Conservation (phyloP, 768 basidiomycete species). For the Xanthoconium stramineum region DNA sequence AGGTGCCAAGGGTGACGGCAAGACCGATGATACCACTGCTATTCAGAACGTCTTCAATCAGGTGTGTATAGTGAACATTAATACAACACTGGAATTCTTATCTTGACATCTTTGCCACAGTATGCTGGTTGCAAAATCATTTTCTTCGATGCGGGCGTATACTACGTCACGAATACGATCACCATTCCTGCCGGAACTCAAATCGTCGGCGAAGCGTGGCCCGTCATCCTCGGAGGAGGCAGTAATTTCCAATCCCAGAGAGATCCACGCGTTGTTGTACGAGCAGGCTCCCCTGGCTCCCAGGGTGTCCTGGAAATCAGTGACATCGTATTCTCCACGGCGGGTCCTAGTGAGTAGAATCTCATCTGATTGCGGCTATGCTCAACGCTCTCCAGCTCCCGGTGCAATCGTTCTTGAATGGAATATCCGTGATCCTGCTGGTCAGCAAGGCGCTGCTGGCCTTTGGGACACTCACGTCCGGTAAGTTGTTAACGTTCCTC, state of each 20-base stretch:
- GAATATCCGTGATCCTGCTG: slow-evolving; percentile 56
- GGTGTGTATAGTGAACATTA: slow-evolving; percentile 31
- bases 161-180: slow-evolving; percentile 45
- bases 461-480: slow-evolving; percentile 49
- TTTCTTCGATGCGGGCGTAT: slow-evolving; percentile 69
- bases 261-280: slow-evolving; percentile 40
- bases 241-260: slow-evolving; percentile 37
- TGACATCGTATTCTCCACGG: slow-evolving; percentile 59
- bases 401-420: slow-evolving; percentile 54
- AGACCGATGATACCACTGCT: slow-evolving; percentile 70
- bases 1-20: slow-evolving; percentile 73
- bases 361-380: not conserved
- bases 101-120: slow-evolving; percentile 30
- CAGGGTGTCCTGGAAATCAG: slow-evolving; percentile 57
- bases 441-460: slow-evolving; percentile 49
- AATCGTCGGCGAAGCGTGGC: slow-evolving; percentile 52
- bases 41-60: slow-evolving; percentile 56
- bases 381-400: slow-evolving; percentile 26
- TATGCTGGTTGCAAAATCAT: slow-evolving; percentile 73
- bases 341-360: slow-evolving; percentile 39
- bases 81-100: not conserved
- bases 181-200: slow-evolving; percentile 45
- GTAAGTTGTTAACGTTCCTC: slow-evolving; percentile 8
- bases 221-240: slow-evolving; percentile 44
- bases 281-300: slow-evolving; percentile 43